Evolutionary conservation across 2,329 filamentous ascomycete genomes (phyloP), one percentile per base, ranked within the genome.

Genomic region (Calonectria pseudoturangicola): DNA sequence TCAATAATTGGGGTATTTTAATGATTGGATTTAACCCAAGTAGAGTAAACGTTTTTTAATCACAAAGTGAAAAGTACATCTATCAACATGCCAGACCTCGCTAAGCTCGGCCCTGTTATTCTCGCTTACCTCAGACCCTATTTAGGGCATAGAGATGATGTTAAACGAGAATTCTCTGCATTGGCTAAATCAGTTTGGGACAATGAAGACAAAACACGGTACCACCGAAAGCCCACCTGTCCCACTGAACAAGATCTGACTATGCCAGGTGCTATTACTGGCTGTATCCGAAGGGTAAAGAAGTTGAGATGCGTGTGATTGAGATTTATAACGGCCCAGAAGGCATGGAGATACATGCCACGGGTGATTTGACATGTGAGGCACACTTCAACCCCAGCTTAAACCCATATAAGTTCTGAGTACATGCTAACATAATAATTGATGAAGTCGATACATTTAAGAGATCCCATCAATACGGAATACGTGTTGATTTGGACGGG

Each of bases 161-260:
- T 47, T n/a, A 47, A 47, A 47, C 43, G 43, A 10, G 43, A 47
- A n/a, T 47, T 47, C n/a, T n/a, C 43, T n/a, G 43, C 43, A 47
- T 25, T 47, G n/a, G 43, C 43, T n/a, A 47, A 47, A 21, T 47
- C 43, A 3, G 43, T 47, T n/a, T 47, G 43, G 43, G 43, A 47
- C 18, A 48, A 48, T 48, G n/a, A 48, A 25, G 45, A 48, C 12
- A 48, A 48, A 48, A 48, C 45, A 8, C 45, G 45, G 45, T 48
- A 25, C n/a, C 9, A 21, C 45, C 10, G 13, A 25, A 25, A 25
- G 4, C 21, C n/a, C 25, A 48, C 2, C 21, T 21, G 8, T 21
- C 7, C 4, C 9, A n/a, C 45, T 13, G 21, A 48, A 25, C n/a
- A 48, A 25, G 5, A 48, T 25, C 45, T 48, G 13, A 48, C 45